Evolutionary conservation across 176 grass and related monocot species (phyloP).

Genomic region (Miscanthus lutarioriparius): DNA sequence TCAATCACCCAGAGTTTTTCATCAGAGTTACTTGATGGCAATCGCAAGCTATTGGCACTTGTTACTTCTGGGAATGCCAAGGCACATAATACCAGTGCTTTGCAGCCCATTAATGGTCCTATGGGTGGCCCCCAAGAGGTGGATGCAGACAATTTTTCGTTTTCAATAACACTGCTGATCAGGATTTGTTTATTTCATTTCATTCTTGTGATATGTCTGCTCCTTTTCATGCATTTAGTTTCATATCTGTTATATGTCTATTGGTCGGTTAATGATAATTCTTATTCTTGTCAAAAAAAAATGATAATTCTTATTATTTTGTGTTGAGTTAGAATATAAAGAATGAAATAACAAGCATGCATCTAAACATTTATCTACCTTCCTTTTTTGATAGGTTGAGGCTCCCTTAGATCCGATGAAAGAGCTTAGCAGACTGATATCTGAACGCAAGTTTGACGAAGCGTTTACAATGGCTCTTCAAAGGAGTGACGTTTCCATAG

Average conservation of each 20-base stretch:
- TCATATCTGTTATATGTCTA: neutral
- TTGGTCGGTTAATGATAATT: neutral
- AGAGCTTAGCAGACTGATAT: constrained; percentile 75
- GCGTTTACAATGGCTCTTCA: constrained; percentile 97
- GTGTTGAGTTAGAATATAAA: neutral
- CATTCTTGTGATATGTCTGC: neutral
- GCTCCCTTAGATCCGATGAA: constrained; percentile 81
- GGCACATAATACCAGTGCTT: constrained; percentile 44
- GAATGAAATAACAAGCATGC: neutral
- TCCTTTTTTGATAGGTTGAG: constrained; percentile 52
- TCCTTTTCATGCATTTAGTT: neutral
- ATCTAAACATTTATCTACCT: neutral
- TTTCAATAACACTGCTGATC: neutral
- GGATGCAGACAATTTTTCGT: constrained; percentile 1
- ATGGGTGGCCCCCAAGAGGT: constrained; percentile 66
- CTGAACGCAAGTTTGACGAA: constrained; percentile 86
- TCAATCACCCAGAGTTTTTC: constrained; percentile 80
- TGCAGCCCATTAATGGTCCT: constrained; percentile 73
- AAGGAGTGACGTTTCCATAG: constrained; percentile 88
- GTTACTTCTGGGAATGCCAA: constrained; percentile 71
- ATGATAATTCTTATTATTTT: constrained; percentile 5
- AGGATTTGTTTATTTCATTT: constrained; percentile 10
- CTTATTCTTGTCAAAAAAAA: no score
- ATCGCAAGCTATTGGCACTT: constrained; percentile 75
- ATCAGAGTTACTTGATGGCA: constrained; percentile 81